A percentile compares a stretch with the other conserved stretches of the same genome.
phyloP scores from a whole-genome alignment of 176 grass and related monocot genomes.

The sorghum (Sorghum bicolor) region DNA sequence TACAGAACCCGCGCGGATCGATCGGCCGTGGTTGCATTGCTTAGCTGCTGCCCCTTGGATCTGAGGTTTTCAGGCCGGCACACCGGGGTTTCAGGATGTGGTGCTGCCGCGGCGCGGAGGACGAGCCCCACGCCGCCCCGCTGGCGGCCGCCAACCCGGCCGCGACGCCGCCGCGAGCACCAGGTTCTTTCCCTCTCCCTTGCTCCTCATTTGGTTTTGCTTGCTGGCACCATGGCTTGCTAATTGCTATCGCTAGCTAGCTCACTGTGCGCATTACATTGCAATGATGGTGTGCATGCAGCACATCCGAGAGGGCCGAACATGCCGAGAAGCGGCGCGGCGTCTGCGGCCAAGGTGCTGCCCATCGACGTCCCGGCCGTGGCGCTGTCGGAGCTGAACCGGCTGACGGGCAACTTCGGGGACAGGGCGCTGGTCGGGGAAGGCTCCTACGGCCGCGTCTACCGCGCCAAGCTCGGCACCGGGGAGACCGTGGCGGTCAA shows the following conservation, averaged over 20 bases:
- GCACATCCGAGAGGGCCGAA: slow-evolving; percentile 54
- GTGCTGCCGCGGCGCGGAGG: slow-evolving; percentile 30
- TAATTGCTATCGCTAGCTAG: too few species aligned
- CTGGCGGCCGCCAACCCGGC: slow-evolving; percentile 7
- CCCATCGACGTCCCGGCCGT: slow-evolving; percentile 71
- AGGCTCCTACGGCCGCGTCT: slow-evolving; percentile 91
- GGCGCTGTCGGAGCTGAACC: slow-evolving; percentile 66
- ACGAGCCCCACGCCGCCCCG: slow-evolving; percentile 30
- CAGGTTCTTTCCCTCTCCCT: slow-evolving; percentile 1
- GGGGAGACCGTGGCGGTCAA: slow-evolving; percentile 71
- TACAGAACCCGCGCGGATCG: background rate
- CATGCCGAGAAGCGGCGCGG: slow-evolving; percentile 42
- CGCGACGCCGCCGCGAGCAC: slow-evolving; percentile 17
- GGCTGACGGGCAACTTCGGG: slow-evolving; percentile 62
- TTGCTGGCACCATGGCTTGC: background rate
- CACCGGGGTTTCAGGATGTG: slow-evolving; percentile 22
- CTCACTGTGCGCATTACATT: background rate
- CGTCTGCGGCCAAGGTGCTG: slow-evolving; percentile 49
- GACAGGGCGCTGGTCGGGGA: slow-evolving; percentile 72
- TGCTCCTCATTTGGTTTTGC: background rate
- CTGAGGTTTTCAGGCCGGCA: background rate
- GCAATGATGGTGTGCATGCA: background rate
- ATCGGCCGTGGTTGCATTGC: background rate
- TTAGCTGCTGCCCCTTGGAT: background rate
- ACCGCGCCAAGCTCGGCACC: slow-evolving; percentile 58